Base-by-base conservation (phyloP, 2,329 filamentous ascomycete species). In the Exutisphaerella laricina region DNA sequence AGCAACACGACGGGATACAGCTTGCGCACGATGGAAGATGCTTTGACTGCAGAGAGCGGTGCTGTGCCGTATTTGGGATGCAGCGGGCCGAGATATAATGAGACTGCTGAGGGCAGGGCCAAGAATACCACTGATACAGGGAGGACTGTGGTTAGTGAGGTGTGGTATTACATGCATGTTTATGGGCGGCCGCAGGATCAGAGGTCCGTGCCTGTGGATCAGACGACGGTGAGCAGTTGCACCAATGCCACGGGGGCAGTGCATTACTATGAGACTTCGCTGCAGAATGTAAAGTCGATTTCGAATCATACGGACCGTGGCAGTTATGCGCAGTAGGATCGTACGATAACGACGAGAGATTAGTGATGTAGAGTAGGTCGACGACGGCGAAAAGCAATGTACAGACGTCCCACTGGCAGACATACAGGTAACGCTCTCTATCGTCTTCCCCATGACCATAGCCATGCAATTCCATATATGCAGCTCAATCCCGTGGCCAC, bases 141-240 rank as follows among this genome's bases (percentile, higher is more conserved):
- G 1, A 65, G 66, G 49, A 83, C 78, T 1, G 67, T 73, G 22
- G 52, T 84, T 35, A 72, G 60, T 45, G 80, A 85, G 69, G 69
- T 80, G 9, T 84, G 79, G 79, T 84, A 84, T 57, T 83, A 82
- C 56, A 71, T 75, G 60, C 73, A 82, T 60, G 74, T 77, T 2
- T 71, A 69, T 42, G 80, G 80, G 3, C 62, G 70, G 12, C 72
- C 78, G 5, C 80, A 83, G 64, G 64, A 70, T 41, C 68, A 66
- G 2, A 60, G 72, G 29, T 70, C 65, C 7, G 56, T 74, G 17
- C 67, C 70, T 4, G 66, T 71, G 2, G 71, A 74, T 42, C 75
- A 66, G 13, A 63, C 73, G 0, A 70, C 70, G 4, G 55, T 70
- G 31, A 74, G 72, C 17, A 79, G 67, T 50, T 83, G 79, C 57